Conservation (phyloP, 139 green algal genomes). For the Chloropicon primus region DNA sequence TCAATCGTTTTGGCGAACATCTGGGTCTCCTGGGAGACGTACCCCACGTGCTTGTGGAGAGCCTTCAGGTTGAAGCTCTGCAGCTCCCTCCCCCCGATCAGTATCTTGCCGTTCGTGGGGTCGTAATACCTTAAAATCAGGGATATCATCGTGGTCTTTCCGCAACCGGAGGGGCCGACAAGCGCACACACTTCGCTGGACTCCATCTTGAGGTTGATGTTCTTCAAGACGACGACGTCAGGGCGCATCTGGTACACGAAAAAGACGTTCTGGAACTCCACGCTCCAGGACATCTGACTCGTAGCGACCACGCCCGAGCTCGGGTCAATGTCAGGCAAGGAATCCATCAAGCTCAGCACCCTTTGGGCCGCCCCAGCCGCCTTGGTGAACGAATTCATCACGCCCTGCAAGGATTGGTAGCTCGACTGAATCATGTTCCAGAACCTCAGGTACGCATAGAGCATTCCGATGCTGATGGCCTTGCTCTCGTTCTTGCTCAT, state of each 20-base stretch:
- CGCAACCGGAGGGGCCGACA: slow-evolving; percentile 26
- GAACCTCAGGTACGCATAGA: slow-evolving; percentile 12
- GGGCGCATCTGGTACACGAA: slow-evolving; percentile 38
- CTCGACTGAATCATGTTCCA: slow-evolving; percentile 24
- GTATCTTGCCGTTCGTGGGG: slow-evolving; percentile 17
- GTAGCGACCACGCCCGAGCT: background rate
- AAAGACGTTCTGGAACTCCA: slow-evolving; percentile 20
- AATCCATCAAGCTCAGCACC: slow-evolving; percentile 28
- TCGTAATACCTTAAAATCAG: slow-evolving; percentile 39
- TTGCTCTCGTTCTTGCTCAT: background rate
- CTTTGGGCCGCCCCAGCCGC: slow-evolving; percentile 25
- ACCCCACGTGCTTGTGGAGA: slow-evolving; percentile 23
- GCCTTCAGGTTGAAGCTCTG: slow-evolving; percentile 19
- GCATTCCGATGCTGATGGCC: slow-evolving; percentile 25
- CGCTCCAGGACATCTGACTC: background rate
- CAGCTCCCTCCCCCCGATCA: slow-evolving; percentile 28
- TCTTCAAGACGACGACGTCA: slow-evolving; percentile 12
- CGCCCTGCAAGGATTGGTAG: slow-evolving; percentile 22
- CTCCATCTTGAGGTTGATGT: slow-evolving; percentile 22
- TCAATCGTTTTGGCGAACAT: slow-evolving; percentile 65
- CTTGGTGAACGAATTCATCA: slow-evolving; percentile 29
- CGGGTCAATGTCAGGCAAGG: slow-evolving; percentile 15
- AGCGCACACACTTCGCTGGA: slow-evolving; percentile 26
- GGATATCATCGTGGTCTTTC: slow-evolving; percentile 33
- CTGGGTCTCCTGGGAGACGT: slow-evolving; percentile 57